Evolutionary conservation across 768 basidiomycete species (phyloP).

Genomic region (Postia placenta): DNA sequence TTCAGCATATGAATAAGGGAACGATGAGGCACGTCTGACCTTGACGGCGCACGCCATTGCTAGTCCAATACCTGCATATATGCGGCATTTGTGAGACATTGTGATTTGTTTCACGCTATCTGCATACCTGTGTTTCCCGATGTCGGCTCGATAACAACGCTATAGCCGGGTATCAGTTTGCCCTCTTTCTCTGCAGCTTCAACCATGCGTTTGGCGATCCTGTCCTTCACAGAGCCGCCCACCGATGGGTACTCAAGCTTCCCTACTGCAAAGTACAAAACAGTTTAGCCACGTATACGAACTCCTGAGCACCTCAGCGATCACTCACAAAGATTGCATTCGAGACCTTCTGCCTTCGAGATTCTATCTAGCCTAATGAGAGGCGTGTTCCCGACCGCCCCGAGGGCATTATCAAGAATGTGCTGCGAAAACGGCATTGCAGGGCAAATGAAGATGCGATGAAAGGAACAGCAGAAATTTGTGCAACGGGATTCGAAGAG

Average conservation of each 20-base stretch:
- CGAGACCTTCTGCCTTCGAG: constrained; percentile 63
- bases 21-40: constrained; percentile 35
- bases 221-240: constrained; percentile 93
- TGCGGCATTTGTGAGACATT: background rate
- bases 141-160: constrained; percentile 92
- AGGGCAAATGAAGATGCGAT: background rate
- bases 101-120: too few species aligned
- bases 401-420: constrained; percentile 75
- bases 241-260: constrained; percentile 89
- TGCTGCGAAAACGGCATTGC: constrained; percentile 28
- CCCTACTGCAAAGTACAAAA: constrained; percentile 47
- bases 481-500: constrained; percentile 1
- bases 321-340: constrained; percentile 83
- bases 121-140: constrained; percentile 90
- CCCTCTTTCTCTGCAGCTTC: constrained; percentile 90
- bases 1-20: constrained; percentile 47
- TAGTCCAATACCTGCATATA: constrained; percentile 72
- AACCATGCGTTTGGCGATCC: constrained; percentile 96
- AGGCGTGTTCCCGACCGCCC: constrained; percentile 87
- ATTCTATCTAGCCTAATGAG: constrained; percentile 82
- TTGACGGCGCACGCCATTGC: constrained; percentile 93
- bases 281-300: background rate
- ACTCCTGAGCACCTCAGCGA: background rate
- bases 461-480: background rate
- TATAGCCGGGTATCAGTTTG: constrained; percentile 77